phyloP scores from a whole-genome alignment of 2,329 filamentous ascomycete genomes.

The Drechslerella dactyloides region DNA sequence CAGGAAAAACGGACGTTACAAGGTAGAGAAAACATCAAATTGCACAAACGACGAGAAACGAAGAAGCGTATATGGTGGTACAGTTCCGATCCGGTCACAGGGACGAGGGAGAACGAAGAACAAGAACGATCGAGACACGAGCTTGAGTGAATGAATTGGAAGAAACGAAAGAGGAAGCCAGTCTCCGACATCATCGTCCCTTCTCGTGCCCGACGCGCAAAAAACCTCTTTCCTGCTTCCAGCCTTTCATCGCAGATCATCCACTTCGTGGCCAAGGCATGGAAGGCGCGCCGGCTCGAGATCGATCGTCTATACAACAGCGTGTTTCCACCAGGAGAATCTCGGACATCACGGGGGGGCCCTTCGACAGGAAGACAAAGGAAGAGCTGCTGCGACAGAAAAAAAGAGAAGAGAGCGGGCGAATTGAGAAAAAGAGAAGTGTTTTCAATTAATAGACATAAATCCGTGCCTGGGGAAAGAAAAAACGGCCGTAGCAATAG shows the following conservation, averaged over 20 bases:
- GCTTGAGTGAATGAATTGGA: background rate
- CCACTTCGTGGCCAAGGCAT: constrained; percentile 21
- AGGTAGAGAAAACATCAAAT: background rate
- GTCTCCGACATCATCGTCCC: constrained; percentile 24
- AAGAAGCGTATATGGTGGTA: constrained; percentile 42
- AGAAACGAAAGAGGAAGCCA: constrained; percentile 6
- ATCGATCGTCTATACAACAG: constrained; percentile 25
- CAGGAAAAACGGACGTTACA: constrained; percentile 1
- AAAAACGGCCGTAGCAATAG: constrained; percentile 38
- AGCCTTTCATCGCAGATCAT: background rate
- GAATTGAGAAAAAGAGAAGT: constrained; percentile 29
- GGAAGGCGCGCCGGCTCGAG: constrained; percentile 23
- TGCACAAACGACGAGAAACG: background rate
- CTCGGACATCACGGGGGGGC: constrained; percentile 36
- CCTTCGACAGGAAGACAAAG: constrained; percentile 13
- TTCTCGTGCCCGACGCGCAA: constrained; percentile 6
- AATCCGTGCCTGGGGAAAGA: constrained; percentile 13
- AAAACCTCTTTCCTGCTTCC: constrained; percentile 11
- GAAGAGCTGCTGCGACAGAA: constrained; percentile 2
- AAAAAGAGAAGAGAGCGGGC: constrained; percentile 17
- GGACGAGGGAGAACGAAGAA: background rate
- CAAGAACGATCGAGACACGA: background rate
- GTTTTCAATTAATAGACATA: constrained; percentile 52
- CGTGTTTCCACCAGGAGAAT: constrained; percentile 26
- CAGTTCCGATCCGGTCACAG: constrained; percentile 29